Evolutionary conservation across 371 early-diverging fungal species (phyloP), one percentile per base, ranked within the genome.

Genomic region (Syncephalastrum sp.): DNA sequence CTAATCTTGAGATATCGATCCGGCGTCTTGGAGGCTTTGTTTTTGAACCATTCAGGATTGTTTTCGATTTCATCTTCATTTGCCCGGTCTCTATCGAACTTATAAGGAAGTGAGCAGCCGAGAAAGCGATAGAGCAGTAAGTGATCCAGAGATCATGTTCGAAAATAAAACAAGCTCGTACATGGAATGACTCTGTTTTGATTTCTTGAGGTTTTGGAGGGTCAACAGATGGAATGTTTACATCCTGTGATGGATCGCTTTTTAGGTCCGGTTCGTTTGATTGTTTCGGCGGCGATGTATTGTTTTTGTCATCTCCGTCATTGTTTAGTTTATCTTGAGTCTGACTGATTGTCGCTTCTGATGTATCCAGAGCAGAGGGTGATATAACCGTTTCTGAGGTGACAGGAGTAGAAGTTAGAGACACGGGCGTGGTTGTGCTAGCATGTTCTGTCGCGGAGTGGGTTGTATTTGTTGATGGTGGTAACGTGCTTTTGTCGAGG

Each of bases 1-100:
- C 96, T 78, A 42, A 96, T 93, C 51, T 74, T 73, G 33, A 91
- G 69, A 64, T 95, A 96, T 42, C 94, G 84, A 53, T 90, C 91
- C 0, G 94, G 92, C n/a, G 94, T 94, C 59, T 94, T 95, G 53
- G 79, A 77, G 15, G 81, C 68, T 56, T 82, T 86, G 41, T 87
- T 86, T 21, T 63, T 67, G 63, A 93, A 93, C 74, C 89, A 93
- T 81, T 92, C 92, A 6, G 85, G 72, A 59, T 88, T 85, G 21
- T 70, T 74, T 3, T 43, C 48, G 25, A 70, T 79, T 70, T 93
- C 94, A 29, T 80, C 77, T 38, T 83, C 86, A 17, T 76, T 71
- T 17, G 83, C 74, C 19, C 41, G 50, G 43, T 59, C 50, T 56
- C 60, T 53, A 47, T 72, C 64, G 57, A 68, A 70, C 17, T 29